A percentile compares a stretch with the other conserved stretches of the same genome.
These are phyloP conservation scores for Tagetes patula DNA, from an alignment of 129 eudicot species.

Conservation along the genomic window DNA sequence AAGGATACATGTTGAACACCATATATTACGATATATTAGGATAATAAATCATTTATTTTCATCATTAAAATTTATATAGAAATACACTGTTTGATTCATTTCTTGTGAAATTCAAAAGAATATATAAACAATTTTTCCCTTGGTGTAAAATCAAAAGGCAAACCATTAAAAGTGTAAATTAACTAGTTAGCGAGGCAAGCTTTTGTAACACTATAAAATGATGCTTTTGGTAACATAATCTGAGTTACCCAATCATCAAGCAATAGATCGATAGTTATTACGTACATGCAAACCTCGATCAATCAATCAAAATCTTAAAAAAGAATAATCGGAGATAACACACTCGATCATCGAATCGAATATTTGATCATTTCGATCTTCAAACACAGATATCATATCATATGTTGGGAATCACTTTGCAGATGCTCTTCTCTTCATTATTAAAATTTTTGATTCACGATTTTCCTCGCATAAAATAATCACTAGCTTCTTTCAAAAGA, in stretches of 20 bases:
- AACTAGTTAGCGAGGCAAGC: too few species aligned
- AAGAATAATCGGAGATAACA: not conserved
- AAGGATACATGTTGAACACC: too few species aligned
- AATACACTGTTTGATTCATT: too few species aligned
- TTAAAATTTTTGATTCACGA: not conserved
- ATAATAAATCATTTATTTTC: too few species aligned
- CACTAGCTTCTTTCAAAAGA: not conserved
- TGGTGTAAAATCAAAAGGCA: too few species aligned
- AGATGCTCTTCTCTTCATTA: not conserved
- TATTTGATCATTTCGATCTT: not conserved
- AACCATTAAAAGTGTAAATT: too few species aligned
- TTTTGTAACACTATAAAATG: not conserved
- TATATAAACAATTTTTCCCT: not conserved
- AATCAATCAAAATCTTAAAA: not conserved
- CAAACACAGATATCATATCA: not conserved
- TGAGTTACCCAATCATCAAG: not conserved
- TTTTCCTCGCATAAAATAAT: not conserved
- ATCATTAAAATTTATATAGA: too few species aligned
- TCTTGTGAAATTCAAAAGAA: too few species aligned
- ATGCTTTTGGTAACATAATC: not conserved
- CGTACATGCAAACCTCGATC: not conserved
- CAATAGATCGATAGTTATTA: not conserved
- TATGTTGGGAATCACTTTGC: not conserved
- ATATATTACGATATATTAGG: too few species aligned
- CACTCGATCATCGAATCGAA: not conserved